Evolutionary conservation across 148 eudicot genomes (phyloP), one percentile per base, ranked within the genome.

Genomic region (Drosera capensis): DNA sequence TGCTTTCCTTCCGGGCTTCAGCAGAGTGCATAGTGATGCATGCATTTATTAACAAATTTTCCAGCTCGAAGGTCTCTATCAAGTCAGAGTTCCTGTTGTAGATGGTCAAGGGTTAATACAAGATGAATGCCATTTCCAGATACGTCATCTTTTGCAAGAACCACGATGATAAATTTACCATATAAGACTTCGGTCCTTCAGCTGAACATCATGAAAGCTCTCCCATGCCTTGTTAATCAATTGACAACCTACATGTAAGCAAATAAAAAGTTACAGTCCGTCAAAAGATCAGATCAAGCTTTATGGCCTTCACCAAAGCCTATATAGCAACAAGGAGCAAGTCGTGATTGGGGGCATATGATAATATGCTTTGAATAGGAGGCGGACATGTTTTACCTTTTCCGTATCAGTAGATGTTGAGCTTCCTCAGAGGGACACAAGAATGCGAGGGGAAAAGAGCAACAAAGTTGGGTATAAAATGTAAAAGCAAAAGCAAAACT

Each of bases 11-110:
- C 67, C 99, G 80, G 18, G 99, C 99, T 65, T 90, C 99, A 26
- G 99, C 99, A 61, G 99, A 90, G 61, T 90, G 95, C 95, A 90
- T 84, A 30, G 99, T 90, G 47, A 90, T 64, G 56, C 95, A 73
- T 20, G 99, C 99, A 62, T 90, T 90, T 46, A 90, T 90, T 60
- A 90, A 65, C 60, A 90, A 73, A 57, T 90, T 90, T 63, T 86
- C 96, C 60, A 90, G 70, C 74, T 90, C 99, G 37, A 90, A 64
- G 20, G 99, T 90, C 68, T 90, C 99, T 28, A 85, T 74, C 74
- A 90, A 72, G 73, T 90, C 99, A 9, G 96, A 68, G 58, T 84
- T 88, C 97, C 97, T 88, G 67, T 16, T 42, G 56, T n/a, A 15
- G 29, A 29, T 20, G 14, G 8, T 34, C 9, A 29, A 35, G 30